These are phyloP conservation scores for Backusella westeae DNA, from an alignment of 192 early-diverging fungal species.

Conservation along the genomic window DNA sequence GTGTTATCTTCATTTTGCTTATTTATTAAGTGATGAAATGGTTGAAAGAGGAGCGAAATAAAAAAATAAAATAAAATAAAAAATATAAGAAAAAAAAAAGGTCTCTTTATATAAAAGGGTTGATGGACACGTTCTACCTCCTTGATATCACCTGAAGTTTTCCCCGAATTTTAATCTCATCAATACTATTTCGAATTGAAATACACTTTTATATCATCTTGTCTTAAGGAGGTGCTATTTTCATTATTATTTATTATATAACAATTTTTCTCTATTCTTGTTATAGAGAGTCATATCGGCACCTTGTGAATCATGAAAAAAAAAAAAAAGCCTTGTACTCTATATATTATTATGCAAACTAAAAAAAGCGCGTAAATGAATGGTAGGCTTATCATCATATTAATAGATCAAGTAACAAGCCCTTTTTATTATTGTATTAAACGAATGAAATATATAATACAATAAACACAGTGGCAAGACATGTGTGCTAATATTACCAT, in stretches of 20 bases:
- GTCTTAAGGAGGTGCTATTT: background rate
- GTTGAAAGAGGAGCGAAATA: background rate
- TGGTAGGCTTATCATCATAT: background rate
- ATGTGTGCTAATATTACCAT: background rate
- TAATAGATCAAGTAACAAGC: background rate
- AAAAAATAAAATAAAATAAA: background rate
- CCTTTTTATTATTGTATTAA: background rate
- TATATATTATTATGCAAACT: background rate
- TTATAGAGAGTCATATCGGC: background rate
- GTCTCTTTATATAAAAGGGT: background rate
- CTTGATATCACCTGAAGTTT: background rate
- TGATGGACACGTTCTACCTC: constrained; percentile 2
- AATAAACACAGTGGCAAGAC: background rate
- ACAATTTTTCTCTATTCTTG: too few relatives aligned
- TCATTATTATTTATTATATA: background rate
- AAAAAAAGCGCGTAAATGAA: background rate
- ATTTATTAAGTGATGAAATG: background rate
- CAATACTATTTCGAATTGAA: constrained; percentile 9
- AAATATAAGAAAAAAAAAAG: background rate
- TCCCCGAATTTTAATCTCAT: constrained; percentile 3
- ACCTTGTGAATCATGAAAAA: background rate
- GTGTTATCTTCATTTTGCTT: background rate
- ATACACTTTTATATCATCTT: background rate
- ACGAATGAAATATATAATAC: too few relatives aligned
- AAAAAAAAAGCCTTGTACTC: background rate